phyloP scores from a whole-genome alignment of 306 rosid species.

The Sicyos edulis region DNA sequence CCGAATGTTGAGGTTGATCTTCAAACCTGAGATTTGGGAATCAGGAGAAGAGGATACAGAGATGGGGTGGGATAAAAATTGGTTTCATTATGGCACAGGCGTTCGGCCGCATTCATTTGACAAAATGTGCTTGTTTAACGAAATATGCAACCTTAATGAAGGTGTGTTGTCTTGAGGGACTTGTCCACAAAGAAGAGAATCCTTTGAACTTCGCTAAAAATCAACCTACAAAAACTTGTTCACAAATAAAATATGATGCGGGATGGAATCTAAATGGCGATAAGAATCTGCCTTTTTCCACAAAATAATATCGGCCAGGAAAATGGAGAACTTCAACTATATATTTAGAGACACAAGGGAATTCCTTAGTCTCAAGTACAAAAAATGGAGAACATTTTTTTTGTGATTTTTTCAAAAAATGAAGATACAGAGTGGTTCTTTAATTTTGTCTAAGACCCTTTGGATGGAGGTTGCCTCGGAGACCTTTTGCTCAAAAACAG shows the following conservation, averaged over 20 bases:
- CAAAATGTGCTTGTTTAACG: background rate
- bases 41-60: background rate
- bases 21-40: background rate
- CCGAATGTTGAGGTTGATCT: background rate
- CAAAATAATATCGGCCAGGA: background rate
- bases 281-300: background rate
- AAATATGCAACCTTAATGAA: background rate
- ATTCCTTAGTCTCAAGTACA: background rate
- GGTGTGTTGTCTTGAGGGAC: background rate
- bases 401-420: background rate
- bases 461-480: background rate
- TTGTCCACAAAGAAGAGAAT: background rate
- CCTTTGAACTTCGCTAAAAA: background rate
- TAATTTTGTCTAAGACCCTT: background rate
- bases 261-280: slow-evolving; percentile 3
- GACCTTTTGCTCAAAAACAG: background rate
- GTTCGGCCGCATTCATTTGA: background rate
- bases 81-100: background rate
- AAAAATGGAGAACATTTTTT: background rate
- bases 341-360: background rate
- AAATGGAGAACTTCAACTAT: background rate
- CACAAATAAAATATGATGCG: background rate
- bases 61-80: background rate
- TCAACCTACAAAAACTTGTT: background rate
- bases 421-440: background rate